phyloP scores from a whole-genome alignment of 208 protist genomes.

The Plasmodiophora brassicae region DNA sequence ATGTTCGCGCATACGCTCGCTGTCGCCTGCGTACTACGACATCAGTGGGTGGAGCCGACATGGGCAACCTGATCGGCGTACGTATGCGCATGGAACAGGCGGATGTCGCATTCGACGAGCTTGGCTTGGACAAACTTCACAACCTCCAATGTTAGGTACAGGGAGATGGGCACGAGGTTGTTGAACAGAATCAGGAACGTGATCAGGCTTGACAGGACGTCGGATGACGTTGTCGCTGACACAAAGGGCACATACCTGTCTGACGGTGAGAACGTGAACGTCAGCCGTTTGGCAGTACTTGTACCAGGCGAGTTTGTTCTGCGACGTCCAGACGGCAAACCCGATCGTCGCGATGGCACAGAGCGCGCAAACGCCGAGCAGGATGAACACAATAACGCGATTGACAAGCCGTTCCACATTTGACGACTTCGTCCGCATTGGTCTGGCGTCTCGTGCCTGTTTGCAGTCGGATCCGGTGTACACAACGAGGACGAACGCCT shows the following conservation, averaged over 20 bases:
- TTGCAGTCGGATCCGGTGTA: slow-evolving; percentile 66
- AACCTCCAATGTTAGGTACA: slow-evolving; percentile 67
- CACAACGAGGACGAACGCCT: slow-evolving; percentile 54
- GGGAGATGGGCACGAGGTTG: slow-evolving; percentile 66
- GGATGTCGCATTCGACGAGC: not conserved
- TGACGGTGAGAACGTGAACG: too few species aligned
- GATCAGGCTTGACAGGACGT: not conserved
- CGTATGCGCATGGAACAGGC: not conserved
- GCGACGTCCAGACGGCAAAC: slow-evolving; percentile 32
- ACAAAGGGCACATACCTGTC: slow-evolving; percentile 29
- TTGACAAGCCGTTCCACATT: slow-evolving; percentile 57
- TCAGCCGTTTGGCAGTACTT: not conserved
- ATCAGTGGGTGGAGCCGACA: not conserved
- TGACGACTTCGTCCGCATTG: slow-evolving; percentile 46
- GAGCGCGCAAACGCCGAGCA: slow-evolving; percentile 50
- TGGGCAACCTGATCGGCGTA: not conserved
- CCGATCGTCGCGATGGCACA: slow-evolving; percentile 49
- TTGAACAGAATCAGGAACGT: slow-evolving; percentile 59
- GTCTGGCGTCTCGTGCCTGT: slow-evolving; percentile 55
- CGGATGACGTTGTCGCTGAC: not conserved
- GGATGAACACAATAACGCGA: slow-evolving; percentile 52
- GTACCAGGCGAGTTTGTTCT: not conserved
- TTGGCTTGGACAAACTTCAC: slow-evolving; percentile 61
- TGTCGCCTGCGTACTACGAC: not conserved
- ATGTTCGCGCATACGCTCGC: slow-evolving; percentile 29